Percentiles rank a stretch among this genome's conserved stretches.
Conservation (phyloP, 2,329 filamentous ascomycete genomes). For the Ophiostoma quercus region DNA sequence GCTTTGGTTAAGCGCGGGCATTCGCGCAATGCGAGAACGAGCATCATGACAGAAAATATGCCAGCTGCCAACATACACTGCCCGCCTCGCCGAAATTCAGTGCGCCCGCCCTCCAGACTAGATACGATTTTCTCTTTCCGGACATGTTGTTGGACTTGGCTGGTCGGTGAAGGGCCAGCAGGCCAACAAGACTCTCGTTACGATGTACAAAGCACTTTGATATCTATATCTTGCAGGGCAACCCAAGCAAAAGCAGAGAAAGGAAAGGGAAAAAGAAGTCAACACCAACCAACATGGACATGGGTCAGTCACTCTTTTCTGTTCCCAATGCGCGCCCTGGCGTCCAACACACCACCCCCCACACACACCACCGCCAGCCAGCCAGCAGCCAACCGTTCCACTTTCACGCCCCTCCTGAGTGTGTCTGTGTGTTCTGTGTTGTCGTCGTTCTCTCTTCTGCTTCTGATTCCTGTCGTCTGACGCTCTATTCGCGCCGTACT, state of each 20-base stretch:
- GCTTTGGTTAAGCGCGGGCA: too few relatives aligned
- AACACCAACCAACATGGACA: neutral
- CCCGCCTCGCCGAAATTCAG: too few relatives aligned
- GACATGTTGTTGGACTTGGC: neutral
- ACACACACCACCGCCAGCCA: constrained; percentile 10
- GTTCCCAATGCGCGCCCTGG: neutral
- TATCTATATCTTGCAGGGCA: neutral
- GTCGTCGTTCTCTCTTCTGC: neutral
- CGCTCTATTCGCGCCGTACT: neutral
- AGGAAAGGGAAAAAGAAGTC: neutral
- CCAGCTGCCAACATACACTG: neutral
- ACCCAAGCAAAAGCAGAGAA: neutral
- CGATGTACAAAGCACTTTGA: too few relatives aligned
- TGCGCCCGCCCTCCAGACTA: neutral
- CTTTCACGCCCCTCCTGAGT: neutral
- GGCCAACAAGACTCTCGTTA: neutral
- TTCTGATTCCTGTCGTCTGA: neutral
- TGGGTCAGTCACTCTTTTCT: neutral
- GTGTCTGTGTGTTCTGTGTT: neutral
- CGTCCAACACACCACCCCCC: constrained; percentile 11
- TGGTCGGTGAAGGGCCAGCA: neutral
- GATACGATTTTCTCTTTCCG: neutral
- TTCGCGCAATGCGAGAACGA: too few relatives aligned
- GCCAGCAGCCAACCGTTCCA: neutral
- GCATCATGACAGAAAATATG: too few relatives aligned